These are phyloP conservation scores for Arabidopsis suecica DNA, from an alignment of 345 rosid genomes.

Conservation along the genomic window DNA sequence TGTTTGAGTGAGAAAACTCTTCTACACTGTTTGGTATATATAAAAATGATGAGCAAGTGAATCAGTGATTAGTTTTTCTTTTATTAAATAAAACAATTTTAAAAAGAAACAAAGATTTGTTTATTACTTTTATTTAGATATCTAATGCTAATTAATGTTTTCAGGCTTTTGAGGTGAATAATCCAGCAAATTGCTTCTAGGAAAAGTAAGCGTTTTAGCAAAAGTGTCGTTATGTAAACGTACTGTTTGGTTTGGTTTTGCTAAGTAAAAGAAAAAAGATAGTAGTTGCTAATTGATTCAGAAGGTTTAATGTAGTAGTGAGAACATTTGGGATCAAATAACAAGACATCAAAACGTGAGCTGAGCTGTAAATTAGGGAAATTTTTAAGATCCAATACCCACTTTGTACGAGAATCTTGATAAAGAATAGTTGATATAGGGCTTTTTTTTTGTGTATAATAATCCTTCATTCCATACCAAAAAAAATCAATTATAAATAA, in stretches of 20 bases:
- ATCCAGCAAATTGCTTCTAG: conserved; percentile 31
- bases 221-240: conserved; percentile 11
- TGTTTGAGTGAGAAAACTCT: conserved; percentile 20
- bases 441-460: conserved; percentile 3
- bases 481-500: background rate
- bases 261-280: background rate
- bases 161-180: conserved; percentile 41
- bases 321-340: conserved; percentile 15
- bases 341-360: conserved; percentile 35
- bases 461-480: conserved; percentile 14
- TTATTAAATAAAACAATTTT: background rate
- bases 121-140: background rate
- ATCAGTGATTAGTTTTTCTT: conserved; percentile 22
- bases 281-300: background rate
- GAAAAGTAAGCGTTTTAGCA: conserved; percentile 32
- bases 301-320: conserved; percentile 1
- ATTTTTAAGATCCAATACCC: conserved; percentile 32
- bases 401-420: conserved; percentile 38
- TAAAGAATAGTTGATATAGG: background rate
- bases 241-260: background rate
- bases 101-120: background rate
- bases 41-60: conserved; percentile 25
- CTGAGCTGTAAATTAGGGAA: conserved; percentile 31
- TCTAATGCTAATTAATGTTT: conserved; percentile 5
- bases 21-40: conserved; percentile 15